These are phyloP conservation scores for Buddleja alternifolia DNA, from an alignment of 257 asterid genomes.

Conservation along the genomic window DNA sequence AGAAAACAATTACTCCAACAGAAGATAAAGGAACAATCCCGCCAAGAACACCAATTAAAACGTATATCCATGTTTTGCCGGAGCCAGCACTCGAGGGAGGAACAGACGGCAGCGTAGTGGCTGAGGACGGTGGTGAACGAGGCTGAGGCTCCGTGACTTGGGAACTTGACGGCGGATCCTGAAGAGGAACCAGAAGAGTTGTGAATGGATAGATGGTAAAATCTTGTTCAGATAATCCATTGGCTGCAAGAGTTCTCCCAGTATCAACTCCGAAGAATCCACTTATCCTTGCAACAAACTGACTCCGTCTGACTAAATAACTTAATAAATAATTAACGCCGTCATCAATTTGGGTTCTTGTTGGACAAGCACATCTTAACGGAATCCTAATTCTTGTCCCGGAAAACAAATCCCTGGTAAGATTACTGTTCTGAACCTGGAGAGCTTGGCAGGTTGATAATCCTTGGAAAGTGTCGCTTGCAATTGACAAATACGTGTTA, in stretches of 20 bases:
- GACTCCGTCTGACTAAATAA: constrained; percentile 45
- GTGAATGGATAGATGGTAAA: constrained; percentile 47
- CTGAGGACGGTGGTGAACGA: constrained; percentile 55
- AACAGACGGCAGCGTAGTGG: constrained; percentile 23
- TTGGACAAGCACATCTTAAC: constrained; percentile 86
- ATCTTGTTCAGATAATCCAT: constrained; percentile 46
- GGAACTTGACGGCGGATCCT: constrained; percentile 51
- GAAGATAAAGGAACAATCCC: constrained; percentile 41
- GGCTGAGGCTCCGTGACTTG: constrained; percentile 56
- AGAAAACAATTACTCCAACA: constrained; percentile 34
- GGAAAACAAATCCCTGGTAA: background rate
- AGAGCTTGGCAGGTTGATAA: constrained; percentile 75
- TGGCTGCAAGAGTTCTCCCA: constrained; percentile 48
- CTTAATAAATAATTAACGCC: constrained; percentile 65
- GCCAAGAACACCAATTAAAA: constrained; percentile 55
- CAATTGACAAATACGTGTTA: constrained; percentile 34
- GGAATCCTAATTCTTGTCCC: constrained; percentile 65
- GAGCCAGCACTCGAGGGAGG: constrained; percentile 43
- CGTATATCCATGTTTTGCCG: constrained; percentile 65
- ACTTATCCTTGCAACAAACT: constrained; percentile 41
- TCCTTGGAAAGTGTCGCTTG: constrained; percentile 57
- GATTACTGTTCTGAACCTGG: constrained; percentile 40
- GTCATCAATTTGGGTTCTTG: constrained; percentile 45
- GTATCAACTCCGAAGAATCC: constrained; percentile 42
- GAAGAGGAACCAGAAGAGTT: constrained; percentile 74